A percentile compares a stretch with the other conserved stretches of the same genome.
phyloP scores from a whole-genome alignment of 768 basidiomycete species.

The Hebeloma cylindrosporum region DNA sequence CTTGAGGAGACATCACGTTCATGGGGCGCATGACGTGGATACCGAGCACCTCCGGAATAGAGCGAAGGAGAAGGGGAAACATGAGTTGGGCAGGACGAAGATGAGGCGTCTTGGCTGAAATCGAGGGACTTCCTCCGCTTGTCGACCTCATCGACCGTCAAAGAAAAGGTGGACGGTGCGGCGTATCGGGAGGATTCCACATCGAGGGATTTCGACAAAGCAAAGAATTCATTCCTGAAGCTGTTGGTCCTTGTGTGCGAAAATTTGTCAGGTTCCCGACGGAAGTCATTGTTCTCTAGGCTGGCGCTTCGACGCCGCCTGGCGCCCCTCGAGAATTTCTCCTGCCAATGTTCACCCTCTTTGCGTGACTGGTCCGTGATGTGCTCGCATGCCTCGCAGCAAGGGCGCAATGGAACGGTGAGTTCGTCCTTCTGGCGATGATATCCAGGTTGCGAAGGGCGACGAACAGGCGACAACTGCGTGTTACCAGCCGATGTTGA shows the following conservation, averaged over 20 bases:
- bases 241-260: constrained; percentile 2
- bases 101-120: constrained; percentile 4
- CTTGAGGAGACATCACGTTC: constrained; percentile 13
- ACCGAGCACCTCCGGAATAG: constrained; percentile 11
- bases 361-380: constrained; percentile 56
- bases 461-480: constrained; percentile 27
- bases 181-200: constrained; percentile 2
- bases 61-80: no score
- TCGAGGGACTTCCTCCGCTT: constrained; percentile 52
- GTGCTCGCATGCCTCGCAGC: constrained; percentile 63
- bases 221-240: constrained; percentile 11
- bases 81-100: constrained; percentile 13
- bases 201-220: constrained; percentile 9
- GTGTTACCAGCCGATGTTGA: constrained; percentile 21
- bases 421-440: constrained; percentile 33
- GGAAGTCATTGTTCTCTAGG: constrained; percentile 22
- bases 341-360: constrained; percentile 60
- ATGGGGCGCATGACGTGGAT: constrained; percentile 12
- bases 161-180: constrained; percentile 29
- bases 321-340: constrained; percentile 64
- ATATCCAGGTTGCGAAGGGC: constrained; percentile 37
- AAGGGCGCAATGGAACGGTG: constrained; percentile 70
- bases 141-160: constrained; percentile 67
- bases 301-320: constrained; percentile 54
- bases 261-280: constrained; percentile 7